Base-by-base conservation (phyloP, 345 rosid species). In the Gossypium bickii region DNA sequence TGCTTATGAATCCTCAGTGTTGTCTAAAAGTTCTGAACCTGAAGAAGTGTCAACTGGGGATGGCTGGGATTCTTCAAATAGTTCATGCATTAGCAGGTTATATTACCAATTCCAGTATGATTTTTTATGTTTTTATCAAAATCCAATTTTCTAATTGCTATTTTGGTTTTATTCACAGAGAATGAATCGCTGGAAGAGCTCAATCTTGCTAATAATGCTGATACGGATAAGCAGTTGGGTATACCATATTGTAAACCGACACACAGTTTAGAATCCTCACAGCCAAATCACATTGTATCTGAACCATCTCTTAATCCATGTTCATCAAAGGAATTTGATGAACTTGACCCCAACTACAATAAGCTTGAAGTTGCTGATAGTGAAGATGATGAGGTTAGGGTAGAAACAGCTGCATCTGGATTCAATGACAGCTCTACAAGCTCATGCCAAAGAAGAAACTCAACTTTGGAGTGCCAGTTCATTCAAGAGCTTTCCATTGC, bases 321-420 rank as follows among this genome's bases (percentile, higher is more conserved):
- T 15, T 71, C 9, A 43, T n/a, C 86, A 38, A 76, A 74, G 71
- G 77, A 78, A 71, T 75, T 44, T 20, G 75, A 58, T 25, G 75
- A 74, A 71, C 45, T 74, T 72, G 80, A 81, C 81, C 79, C 79
- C 9, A 82, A 85, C 17, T 81, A 78, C 76, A 69, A 78, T 74
- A 77, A 71, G 58, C 89, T 93, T 8, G 91, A 89, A 87, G 97
- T 95, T 71, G 92, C 97, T 27, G 99, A 91, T 74, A 95, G 98
- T 64, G 94, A 93, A 85, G 99, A 95, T 74, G 84, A 84, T 12
- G 70, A 79, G 53, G 58, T 18, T 10, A 74, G 51, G 67, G 76
- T 12, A 59, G 88, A 81, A 75, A 81, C 80, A 43, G 78, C 51
- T 68, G 85, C 76, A 34, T 83, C 83, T 3, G 87, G 81, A 48